These are phyloP conservation scores for Petunia secreta DNA, from an alignment of 257 asterid genomes.

Conservation along the genomic window DNA sequence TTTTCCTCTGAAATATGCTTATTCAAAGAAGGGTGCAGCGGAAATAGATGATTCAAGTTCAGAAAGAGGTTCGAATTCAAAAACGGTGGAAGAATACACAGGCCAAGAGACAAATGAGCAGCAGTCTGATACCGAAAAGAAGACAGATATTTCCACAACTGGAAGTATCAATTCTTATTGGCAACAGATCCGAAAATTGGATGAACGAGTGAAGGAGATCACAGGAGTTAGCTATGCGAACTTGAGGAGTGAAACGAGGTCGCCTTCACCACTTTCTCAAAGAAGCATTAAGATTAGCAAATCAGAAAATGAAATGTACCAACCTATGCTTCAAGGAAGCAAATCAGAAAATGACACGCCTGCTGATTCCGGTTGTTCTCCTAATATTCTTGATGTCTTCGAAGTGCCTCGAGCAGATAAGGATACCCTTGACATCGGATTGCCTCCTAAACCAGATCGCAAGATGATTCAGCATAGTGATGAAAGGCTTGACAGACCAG, in stretches of 20 bases:
- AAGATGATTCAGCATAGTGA: slow-evolving; percentile 32
- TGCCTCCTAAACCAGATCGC: slow-evolving; percentile 32
- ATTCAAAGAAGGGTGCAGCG: slow-evolving; percentile 41
- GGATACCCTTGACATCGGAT: slow-evolving; percentile 33
- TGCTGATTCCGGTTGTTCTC: slow-evolving; percentile 42
- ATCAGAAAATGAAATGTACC: slow-evolving; percentile 35
- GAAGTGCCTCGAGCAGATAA: slow-evolving; percentile 78
- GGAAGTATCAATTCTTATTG: slow-evolving; percentile 53
- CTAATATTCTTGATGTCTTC: slow-evolving; percentile 74
- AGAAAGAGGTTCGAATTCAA: slow-evolving; percentile 37
- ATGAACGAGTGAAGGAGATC: slow-evolving; percentile 63
- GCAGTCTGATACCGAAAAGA: slow-evolving; percentile 46
- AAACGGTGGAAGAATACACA: slow-evolving; percentile 42
- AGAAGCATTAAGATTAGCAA: slow-evolving; percentile 30
- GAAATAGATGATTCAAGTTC: slow-evolving; percentile 51
- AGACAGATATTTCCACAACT: slow-evolving; percentile 38
- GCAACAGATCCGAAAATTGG: slow-evolving; percentile 71
- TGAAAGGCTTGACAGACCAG: slow-evolving; percentile 42
- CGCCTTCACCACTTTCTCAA: slow-evolving; percentile 52
- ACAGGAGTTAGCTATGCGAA: slow-evolving; percentile 49
- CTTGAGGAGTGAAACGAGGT: slow-evolving; percentile 36
- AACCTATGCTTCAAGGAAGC: slow-evolving; percentile 29
- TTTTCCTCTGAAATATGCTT: slow-evolving; percentile 33
- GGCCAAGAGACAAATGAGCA: slow-evolving; percentile 41
- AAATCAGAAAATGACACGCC: slow-evolving; percentile 29